Evolutionary conservation across 169 alveolate genomes (phyloP).

Genomic region (Prorocentrum cordatum): DNA sequence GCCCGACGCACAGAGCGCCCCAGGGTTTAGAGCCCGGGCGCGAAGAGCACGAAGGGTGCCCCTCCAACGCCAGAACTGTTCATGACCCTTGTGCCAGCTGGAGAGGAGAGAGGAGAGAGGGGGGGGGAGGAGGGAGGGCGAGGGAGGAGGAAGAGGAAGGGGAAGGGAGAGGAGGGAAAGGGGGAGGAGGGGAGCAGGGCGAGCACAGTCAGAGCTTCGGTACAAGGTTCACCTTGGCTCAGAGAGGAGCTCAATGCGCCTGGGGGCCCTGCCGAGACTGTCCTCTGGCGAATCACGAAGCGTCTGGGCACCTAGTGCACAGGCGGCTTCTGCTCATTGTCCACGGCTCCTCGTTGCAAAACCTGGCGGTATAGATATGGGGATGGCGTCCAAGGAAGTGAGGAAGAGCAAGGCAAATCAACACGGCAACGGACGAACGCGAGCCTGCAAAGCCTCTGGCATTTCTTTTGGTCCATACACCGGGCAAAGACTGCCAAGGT

Average conservation of each 20-base stretch:
- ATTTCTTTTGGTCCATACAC: too few species aligned
- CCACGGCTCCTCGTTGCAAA: too few species aligned
- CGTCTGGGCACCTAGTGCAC: slow-evolving; percentile 95
- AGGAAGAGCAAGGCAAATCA: too few species aligned
- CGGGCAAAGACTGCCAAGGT: too few species aligned
- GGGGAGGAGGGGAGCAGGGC: slow-evolving; percentile 55
- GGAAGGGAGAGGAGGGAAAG: slow-evolving; percentile 73
- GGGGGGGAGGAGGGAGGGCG: slow-evolving; percentile 75
- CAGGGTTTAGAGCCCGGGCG: too few species aligned
- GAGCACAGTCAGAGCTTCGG: neutral
- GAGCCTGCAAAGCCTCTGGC: too few species aligned
- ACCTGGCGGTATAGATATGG: too few species aligned
- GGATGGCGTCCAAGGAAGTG: too few species aligned
- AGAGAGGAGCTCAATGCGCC: slow-evolving; percentile 94
- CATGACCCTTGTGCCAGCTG: slow-evolving; percentile 73
- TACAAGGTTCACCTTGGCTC: slow-evolving; percentile 13
- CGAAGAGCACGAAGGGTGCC: too few species aligned
- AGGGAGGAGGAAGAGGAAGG: slow-evolving; percentile 73
- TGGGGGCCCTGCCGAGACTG: slow-evolving; percentile 98
- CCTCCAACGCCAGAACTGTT: too few species aligned
- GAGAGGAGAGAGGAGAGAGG: slow-evolving; percentile 47
- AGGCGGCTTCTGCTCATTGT: slow-evolving; percentile 70
- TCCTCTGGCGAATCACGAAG: slow-evolving; percentile 99
- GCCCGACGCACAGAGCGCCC: too few species aligned
- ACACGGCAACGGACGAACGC: too few species aligned